Conservation (phyloP, 2,329 filamentous ascomycete genomes). For the Dothideomycetidae sp. region DNA sequence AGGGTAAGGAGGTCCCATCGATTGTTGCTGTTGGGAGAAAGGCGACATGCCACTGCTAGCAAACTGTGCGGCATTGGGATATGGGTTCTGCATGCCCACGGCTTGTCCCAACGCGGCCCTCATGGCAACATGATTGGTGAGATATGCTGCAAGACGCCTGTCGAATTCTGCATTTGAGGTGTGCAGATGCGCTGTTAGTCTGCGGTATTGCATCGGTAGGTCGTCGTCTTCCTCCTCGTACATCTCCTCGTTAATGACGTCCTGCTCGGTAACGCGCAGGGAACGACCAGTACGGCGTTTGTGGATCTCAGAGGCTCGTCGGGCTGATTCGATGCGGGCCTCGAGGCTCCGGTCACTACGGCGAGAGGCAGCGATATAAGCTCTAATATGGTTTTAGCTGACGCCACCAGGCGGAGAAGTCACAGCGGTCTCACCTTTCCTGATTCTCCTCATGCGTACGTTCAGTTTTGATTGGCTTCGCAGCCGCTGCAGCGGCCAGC, state of each 20-base stretch:
- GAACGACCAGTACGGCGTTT: slow-evolving; percentile 72
- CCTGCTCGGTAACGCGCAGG: slow-evolving; percentile 69
- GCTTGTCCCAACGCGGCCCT: slow-evolving; percentile 35
- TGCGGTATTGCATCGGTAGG: slow-evolving; percentile 50
- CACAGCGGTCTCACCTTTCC: slow-evolving; percentile 40
- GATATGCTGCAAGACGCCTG: slow-evolving; percentile 44
- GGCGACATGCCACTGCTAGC: slow-evolving; percentile 20
- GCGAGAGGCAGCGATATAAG: slow-evolving; percentile 82
- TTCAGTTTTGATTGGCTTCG: slow-evolving; percentile 47
- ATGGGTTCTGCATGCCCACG: slow-evolving; percentile 28
- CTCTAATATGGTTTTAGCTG: slow-evolving; percentile 34
- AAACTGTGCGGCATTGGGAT: slow-evolving; percentile 26
- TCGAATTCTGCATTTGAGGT: slow-evolving; percentile 48
- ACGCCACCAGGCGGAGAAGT: not conserved
- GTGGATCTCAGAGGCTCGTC: slow-evolving; percentile 80
- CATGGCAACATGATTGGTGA: slow-evolving; percentile 44
- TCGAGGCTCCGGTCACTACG: slow-evolving; percentile 77
- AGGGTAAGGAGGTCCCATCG: slow-evolving; percentile 17
- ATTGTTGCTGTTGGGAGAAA: slow-evolving; percentile 14
- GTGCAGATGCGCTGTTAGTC: slow-evolving; percentile 48
- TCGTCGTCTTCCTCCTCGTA: slow-evolving; percentile 91
- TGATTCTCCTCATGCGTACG: slow-evolving; percentile 70
- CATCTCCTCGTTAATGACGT: slow-evolving; percentile 85
- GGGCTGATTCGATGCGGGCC: slow-evolving; percentile 74
- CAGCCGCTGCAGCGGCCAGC: slow-evolving; percentile 25